Conservation (phyloP, 83 land plant genomes). For the Picea abies region DNA sequence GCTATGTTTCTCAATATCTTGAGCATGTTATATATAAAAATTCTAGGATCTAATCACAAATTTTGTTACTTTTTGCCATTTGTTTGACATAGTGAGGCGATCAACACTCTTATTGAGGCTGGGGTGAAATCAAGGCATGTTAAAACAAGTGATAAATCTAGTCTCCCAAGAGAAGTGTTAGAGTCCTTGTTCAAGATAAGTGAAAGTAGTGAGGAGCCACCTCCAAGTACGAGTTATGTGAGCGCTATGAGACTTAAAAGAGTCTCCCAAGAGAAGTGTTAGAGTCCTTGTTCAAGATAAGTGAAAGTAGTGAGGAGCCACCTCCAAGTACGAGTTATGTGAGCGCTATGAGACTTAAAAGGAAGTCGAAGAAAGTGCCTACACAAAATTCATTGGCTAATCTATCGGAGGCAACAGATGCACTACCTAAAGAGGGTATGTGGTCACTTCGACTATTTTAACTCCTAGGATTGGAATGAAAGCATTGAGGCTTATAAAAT, state of each 20-base stretch:
- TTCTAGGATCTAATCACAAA: neutral
- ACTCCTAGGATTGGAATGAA: neutral
- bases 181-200: constrained; percentile 46
- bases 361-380: neutral
- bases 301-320: constrained; percentile 30
- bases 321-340: constrained; percentile 46
- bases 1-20: neutral
- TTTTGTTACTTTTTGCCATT: constrained; percentile 1
- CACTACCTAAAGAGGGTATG: neutral
- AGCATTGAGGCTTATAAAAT: too few relatives aligned
- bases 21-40: neutral
- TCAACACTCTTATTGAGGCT: constrained; percentile 23
- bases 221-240: constrained; percentile 42
- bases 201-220: constrained; percentile 32
- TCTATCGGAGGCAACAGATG: neutral
- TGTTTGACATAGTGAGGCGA: constrained; percentile 27
- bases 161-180: constrained; percentile 50
- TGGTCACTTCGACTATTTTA: neutral
- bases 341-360: constrained; percentile 5
- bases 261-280: constrained; percentile 51
- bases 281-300: constrained; percentile 44
- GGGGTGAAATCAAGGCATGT: constrained; percentile 15
- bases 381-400: constrained; percentile 8
- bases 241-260: too few relatives aligned
- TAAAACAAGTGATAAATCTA: constrained; percentile 1